phyloP scores from a whole-genome alignment of 352 stramenopile species.

The Phytophthora sansomeana region DNA sequence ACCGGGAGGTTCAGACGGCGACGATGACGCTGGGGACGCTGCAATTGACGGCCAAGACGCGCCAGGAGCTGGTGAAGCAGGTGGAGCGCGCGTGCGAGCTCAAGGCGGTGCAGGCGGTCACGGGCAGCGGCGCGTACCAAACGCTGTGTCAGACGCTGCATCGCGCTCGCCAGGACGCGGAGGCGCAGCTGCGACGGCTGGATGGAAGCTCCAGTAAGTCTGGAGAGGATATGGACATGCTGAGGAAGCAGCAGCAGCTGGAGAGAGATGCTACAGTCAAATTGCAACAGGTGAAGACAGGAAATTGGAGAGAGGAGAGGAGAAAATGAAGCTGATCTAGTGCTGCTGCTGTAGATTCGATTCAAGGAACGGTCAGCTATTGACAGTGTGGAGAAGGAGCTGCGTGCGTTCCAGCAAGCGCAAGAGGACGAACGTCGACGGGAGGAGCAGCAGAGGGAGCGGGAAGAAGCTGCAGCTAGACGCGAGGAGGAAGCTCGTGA shows the following conservation, averaged over 20 bases:
- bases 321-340: neutral
- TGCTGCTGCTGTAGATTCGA: conserved; percentile 36
- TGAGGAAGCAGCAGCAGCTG: conserved; percentile 46
- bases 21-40: conserved; percentile 29
- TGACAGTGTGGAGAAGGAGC: conserved; percentile 54
- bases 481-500: conserved; percentile 46
- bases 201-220: conserved; percentile 12
- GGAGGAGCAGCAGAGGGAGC: conserved; percentile 43
- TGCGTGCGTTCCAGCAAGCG: conserved; percentile 54
- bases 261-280: conserved; percentile 44
- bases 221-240: conserved; percentile 17
- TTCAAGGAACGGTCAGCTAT: conserved; percentile 49
- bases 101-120: conserved; percentile 63
- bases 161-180: conserved; percentile 57
- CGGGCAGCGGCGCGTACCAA: conserved; percentile 62
- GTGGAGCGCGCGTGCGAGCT: conserved; percentile 73
- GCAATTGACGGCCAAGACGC: conserved; percentile 37
- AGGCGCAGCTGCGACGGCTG: conserved; percentile 47
- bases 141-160: conserved; percentile 70
- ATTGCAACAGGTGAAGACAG: conserved; percentile 45
- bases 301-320: neutral
- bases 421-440: conserved; percentile 37
- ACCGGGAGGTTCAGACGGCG: conserved; percentile 15
- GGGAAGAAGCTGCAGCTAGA: conserved; percentile 42
- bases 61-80: conserved; percentile 68